phyloP scores from a whole-genome alignment of 768 basidiomycete genomes.

The Atractiella rhizophila region DNA sequence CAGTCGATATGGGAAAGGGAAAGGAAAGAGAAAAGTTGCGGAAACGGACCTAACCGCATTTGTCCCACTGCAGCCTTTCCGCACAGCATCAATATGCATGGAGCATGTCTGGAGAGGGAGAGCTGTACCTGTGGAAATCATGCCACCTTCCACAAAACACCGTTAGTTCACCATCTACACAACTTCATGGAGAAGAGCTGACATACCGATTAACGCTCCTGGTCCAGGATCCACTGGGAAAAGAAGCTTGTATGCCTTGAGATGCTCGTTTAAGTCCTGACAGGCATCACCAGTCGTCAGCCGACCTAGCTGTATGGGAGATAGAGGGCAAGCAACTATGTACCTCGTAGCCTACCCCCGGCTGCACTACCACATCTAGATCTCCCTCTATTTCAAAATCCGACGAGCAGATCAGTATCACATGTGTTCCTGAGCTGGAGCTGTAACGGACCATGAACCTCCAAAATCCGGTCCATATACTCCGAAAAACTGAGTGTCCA shows the following conservation, averaged over 20 bases:
- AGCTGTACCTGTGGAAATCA: too few species aligned
- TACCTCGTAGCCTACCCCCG: conserved; percentile 30
- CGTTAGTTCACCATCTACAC: neutral
- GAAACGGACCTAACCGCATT: conserved; percentile 19
- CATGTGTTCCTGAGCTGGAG: too few species aligned
- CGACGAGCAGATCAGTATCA: too few species aligned
- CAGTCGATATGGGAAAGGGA: conserved; percentile 17
- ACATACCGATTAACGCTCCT: too few species aligned
- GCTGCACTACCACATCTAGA: conserved; percentile 47
- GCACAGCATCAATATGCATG: too few species aligned
- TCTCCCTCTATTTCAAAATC: conserved; percentile 22
- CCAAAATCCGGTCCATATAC: conserved; percentile 49
- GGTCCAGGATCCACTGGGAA: conserved; percentile 70
- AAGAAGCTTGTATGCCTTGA: conserved; percentile 50
- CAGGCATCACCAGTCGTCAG: too few species aligned
- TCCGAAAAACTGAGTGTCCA: conserved; percentile 15
- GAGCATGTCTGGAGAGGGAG: too few species aligned
- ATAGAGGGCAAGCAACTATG: too few species aligned
- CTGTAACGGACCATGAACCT: conserved; percentile 42
- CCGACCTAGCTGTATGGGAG: too few species aligned
- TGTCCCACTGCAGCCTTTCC: conserved; percentile 67
- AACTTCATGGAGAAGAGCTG: neutral
- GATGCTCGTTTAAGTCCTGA: conserved; percentile 42
- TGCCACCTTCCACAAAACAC: conserved; percentile 39
- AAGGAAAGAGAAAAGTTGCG: too few species aligned